Percentiles rank a stretch among this genome's conserved stretches.
phyloP scores from a whole-genome alignment of 208 protist genomes.

The Entamoeba moshkovskii region DNA sequence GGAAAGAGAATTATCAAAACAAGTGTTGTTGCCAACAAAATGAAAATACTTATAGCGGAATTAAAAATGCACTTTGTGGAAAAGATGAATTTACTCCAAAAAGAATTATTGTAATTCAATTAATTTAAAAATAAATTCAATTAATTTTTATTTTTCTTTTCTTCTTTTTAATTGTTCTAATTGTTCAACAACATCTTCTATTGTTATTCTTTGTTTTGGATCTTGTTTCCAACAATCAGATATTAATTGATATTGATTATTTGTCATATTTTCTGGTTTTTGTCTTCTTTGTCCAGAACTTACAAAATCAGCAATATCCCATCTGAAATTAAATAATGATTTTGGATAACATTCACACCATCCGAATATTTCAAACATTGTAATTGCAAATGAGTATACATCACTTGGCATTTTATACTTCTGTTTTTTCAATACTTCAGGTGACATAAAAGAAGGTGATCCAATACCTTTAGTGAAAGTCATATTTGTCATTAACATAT shows the following conservation, averaged over 20 bases:
- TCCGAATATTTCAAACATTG: constrained; percentile 40
- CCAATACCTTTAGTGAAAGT: neutral
- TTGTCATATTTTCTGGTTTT: neutral
- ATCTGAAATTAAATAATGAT: neutral
- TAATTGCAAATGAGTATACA: constrained; percentile 46
- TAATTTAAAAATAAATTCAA: too few species aligned
- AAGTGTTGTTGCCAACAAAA: too few species aligned
- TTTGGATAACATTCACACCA: neutral
- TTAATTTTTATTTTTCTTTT: too few species aligned
- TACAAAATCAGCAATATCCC: neutral
- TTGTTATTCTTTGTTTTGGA: neutral
- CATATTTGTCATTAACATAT: neutral
- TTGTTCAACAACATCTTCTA: neutral
- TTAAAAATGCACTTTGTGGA: too few species aligned
- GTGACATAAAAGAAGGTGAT: constrained; percentile 34
- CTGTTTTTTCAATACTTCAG: constrained; percentile 33
- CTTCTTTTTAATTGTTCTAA: too few species aligned
- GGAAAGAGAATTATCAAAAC: too few species aligned
- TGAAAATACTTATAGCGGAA: too few species aligned
- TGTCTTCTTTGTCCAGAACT: neutral
- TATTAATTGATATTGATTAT: neutral
- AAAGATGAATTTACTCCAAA: too few species aligned
- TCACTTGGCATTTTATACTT: constrained; percentile 36
- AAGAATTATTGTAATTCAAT: too few species aligned
- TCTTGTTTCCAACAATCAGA: neutral